Base-by-base conservation (phyloP, 2,329 filamentous ascomycete species). In the Penicillium sp. region DNA sequence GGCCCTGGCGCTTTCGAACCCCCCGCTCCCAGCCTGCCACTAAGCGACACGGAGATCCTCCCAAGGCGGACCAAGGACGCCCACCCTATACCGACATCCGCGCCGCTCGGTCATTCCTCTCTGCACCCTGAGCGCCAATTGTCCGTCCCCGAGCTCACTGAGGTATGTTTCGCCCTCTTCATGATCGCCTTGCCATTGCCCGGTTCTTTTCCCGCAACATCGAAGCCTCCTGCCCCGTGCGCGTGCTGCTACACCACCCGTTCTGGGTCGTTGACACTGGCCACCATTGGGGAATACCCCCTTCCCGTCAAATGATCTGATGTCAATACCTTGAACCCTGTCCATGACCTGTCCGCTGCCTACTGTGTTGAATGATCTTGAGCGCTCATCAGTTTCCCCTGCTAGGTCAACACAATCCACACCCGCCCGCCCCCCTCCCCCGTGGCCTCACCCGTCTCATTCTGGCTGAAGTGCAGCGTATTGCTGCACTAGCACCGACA, bases 31-130 rank as follows among this genome's bases (percentile, higher is more conserved):
- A 59, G 47, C 53, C 51, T 62, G 55, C 56, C 57, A 62, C 62
- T 64, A 64, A 65, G 62, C 64, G 63, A 67, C 63, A 63, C 62
- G 58, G 61, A 63, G 60, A 61, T 59, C 59, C 50, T 51, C 47
- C n/a, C 51, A 51, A 45, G 53, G 54, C 58, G 51, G 51, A 53
- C 52, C 54, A 47, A 48, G 37, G 36, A 52, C 48, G 39, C 43
- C 32, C 38, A 42, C 37, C 45, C 40, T 19, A 49, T 45, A 45
- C 43, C 44, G 42, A 49, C 49, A 38, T 40, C 46, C 40, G 21
- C 39, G 36, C 41, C 33, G 26, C 29, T 33, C 29, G 17, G 31
- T 7, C 36, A 39, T 27, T 41, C 23, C 20, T 31, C 21, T 38
- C 32, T 31, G 21, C 35, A 31, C 30, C 33, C 33, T 25, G 34